Conservation (phyloP, 352 stramenopile species). For the Globisporangium middletonii region DNA sequence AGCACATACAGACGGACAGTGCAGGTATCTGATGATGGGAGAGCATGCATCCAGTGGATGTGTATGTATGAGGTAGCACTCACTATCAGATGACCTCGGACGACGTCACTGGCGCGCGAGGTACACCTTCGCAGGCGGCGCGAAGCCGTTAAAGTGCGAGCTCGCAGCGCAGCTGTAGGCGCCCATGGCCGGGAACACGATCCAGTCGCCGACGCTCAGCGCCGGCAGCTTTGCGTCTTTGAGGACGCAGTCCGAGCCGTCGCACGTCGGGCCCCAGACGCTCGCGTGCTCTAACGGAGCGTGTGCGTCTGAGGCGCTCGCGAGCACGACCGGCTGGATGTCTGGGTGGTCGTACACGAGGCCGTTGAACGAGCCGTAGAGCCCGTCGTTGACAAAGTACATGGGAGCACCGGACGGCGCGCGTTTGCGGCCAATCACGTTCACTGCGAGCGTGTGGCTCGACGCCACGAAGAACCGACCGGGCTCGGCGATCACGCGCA, state of each 20-base stretch:
- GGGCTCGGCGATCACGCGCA: constrained; percentile 93
- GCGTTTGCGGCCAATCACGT: constrained; percentile 85
- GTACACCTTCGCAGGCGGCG: constrained; percentile 87
- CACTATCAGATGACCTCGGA: neutral
- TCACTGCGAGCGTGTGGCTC: constrained; percentile 89
- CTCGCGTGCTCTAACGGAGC: constrained; percentile 22
- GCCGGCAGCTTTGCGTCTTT: constrained; percentile 85
- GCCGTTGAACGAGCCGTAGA: constrained; percentile 97
- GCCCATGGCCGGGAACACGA: constrained; percentile 94
- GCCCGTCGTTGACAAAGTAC: constrained; percentile 96
- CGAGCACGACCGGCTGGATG: constrained; percentile 71
- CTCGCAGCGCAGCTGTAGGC: constrained; percentile 90
- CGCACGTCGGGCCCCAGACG: constrained; percentile 94
- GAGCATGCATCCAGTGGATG: neutral
- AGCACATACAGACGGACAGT: neutral
- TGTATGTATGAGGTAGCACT: neutral
- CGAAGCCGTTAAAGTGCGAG: constrained; percentile 92
- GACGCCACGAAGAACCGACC: constrained; percentile 93
- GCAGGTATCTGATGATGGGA: neutral
- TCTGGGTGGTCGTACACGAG: constrained; percentile 94
- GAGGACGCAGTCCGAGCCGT: constrained; percentile 94
- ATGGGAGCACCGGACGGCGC: constrained; percentile 57
- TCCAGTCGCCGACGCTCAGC: constrained; percentile 92
- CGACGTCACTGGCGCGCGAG: constrained; percentile 20
- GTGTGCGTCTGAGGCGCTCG: constrained; percentile 31